Evolutionary conservation across 2,329 filamentous ascomycete species (phyloP).

Genomic region (Cladophialophora psammophila): DNA sequence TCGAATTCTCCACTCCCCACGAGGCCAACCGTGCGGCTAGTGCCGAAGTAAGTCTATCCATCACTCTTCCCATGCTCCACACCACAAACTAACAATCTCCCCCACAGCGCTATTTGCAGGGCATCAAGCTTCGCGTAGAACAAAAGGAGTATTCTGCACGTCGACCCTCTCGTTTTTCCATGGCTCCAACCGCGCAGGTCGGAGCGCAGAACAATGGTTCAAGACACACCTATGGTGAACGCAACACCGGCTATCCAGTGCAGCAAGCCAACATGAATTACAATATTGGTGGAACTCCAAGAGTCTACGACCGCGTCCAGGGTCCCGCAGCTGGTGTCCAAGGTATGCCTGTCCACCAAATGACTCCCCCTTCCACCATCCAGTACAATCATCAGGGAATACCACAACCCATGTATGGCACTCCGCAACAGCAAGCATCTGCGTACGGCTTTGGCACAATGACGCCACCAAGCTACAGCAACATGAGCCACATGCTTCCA

Average conservation of each 20-base stretch:
- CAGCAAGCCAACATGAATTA: neutral
- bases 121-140: slow-evolving; percentile 37
- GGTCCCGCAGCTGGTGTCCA: neutral
- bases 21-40: slow-evolving; percentile 36
- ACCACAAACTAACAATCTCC: neutral
- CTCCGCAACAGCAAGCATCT: slow-evolving; percentile 13
- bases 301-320: slow-evolving; percentile 1
- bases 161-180: slow-evolving; percentile 11
- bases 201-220: neutral
- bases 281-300: neutral
- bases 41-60: slow-evolving; percentile 25
- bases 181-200: neutral
- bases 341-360: neutral
- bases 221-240: neutral
- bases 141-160: slow-evolving; percentile 39
- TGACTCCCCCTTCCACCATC: slow-evolving; percentile 10
- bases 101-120: slow-evolving; percentile 26
- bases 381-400: slow-evolving; percentile 20
- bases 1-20: slow-evolving; percentile 34
- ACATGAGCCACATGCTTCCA: slow-evolving; percentile 22
- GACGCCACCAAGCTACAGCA: slow-evolving; percentile 20
- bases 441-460: slow-evolving; percentile 9
- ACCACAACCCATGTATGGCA: slow-evolving; percentile 15
- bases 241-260: neutral
- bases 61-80: neutral